Percentiles rank a stretch among this genome's conserved stretches.
These are phyloP conservation scores for Chlorokybus atmophyticus DNA, from an alignment of 139 green algal species.

Conservation along the genomic window DNA sequence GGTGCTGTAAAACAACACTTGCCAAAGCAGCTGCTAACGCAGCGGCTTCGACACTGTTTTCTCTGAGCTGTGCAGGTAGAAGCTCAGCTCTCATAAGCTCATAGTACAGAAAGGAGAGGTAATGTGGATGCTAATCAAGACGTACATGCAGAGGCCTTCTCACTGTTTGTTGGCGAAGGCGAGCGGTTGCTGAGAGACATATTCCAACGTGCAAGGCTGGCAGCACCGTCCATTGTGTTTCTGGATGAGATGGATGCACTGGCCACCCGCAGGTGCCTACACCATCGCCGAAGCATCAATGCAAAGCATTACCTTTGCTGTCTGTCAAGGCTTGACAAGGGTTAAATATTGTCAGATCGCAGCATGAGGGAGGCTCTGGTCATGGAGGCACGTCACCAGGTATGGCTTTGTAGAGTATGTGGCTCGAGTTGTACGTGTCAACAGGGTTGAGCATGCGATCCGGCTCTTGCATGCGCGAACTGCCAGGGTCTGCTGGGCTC, in stretches of 20 bases:
- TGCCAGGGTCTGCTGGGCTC: no score
- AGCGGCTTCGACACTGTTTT: conserved; percentile 24
- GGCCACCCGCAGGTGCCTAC: conserved; percentile 8
- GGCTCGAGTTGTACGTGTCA: no score
- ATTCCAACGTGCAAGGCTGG: conserved; percentile 20
- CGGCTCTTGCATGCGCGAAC: no score
- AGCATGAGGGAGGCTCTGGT: neutral
- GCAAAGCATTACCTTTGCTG: neutral
- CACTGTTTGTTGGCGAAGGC: conserved; percentile 30
- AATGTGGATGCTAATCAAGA: no score
- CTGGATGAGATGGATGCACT: conserved; percentile 47
- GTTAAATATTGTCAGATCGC: neutral
- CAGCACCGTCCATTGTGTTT: conserved; percentile 39
- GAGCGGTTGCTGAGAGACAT: conserved; percentile 22
- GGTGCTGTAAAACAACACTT: conserved; percentile 32
- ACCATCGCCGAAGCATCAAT: neutral
- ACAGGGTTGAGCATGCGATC: no score
- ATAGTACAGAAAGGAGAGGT: no score
- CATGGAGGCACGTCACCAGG: neutral
- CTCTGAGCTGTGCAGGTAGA: conserved; percentile 14
- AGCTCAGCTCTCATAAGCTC: no score
- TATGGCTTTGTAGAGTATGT: no score
- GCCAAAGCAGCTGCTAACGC: conserved; percentile 23
- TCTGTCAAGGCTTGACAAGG: neutral
- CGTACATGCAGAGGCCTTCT: conserved; percentile 22